Evolutionary conservation across 495 filamentous ascomycete genomes (phyloP).

Genomic region (Tuber brumale): DNA sequence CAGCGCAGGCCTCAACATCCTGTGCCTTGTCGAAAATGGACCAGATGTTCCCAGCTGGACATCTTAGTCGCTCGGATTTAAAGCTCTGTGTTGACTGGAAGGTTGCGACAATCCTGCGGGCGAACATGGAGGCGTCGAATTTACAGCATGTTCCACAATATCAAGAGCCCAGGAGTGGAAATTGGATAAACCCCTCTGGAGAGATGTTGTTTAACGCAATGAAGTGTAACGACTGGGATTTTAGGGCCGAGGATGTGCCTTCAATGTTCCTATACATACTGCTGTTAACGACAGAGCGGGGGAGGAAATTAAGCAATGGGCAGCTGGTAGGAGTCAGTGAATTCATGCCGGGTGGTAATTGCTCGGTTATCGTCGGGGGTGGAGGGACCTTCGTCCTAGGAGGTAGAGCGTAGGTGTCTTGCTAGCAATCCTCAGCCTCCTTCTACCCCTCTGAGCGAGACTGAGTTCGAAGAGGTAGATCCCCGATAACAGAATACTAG

Average conservation of each 20-base stretch:
- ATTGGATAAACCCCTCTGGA: conserved; percentile 93
- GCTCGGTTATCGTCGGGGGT: conserved; percentile 7
- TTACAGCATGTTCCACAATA: conserved; percentile 39
- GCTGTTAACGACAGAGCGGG: conserved; percentile 88
- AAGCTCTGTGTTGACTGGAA: conserved; percentile 57
- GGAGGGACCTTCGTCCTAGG: conserved; percentile 31
- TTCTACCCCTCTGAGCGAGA: background rate
- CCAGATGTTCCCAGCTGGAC: conserved; percentile 46
- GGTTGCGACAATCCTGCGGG: conserved; percentile 71
- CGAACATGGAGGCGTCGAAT: conserved; percentile 12
- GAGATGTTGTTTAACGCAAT: conserved; percentile 92
- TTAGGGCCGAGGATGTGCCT: conserved; percentile 63
- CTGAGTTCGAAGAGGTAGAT: conserved; percentile 12
- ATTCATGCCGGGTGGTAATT: background rate
- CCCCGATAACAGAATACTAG: conserved; percentile 53
- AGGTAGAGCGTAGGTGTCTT: no score
- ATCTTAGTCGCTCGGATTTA: conserved; percentile 12
- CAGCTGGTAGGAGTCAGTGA: conserved; percentile 53
- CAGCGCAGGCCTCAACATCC: conserved; percentile 38
- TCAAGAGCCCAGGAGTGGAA: no score
- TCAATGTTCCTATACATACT: conserved; percentile 96
- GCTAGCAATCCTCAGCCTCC: background rate
- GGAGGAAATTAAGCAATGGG: conserved; percentile 79
- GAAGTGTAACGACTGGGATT: conserved; percentile 65
- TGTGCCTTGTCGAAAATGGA: conserved; percentile 42